Base-by-base conservation (phyloP, 805 yeast species). In the Kuraishia capsulata region DNA sequence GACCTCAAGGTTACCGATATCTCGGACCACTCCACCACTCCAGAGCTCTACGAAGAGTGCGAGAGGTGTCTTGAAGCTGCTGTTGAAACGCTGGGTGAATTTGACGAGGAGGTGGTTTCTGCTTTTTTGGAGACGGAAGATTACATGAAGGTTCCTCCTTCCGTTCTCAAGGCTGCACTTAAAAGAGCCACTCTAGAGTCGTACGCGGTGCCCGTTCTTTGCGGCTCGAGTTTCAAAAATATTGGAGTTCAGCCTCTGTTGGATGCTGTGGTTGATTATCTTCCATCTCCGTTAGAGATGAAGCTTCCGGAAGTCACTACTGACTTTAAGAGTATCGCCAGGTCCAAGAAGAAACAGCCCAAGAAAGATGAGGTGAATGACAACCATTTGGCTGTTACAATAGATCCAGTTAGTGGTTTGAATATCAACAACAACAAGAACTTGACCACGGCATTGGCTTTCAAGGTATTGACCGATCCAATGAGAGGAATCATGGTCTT, bases 221-320 rank as follows among this genome's bases (percentile, higher is more conserved):
- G 97, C 58, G 98, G 98, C 10, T 84, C 97, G 2, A 83, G 96
- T 39, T 92, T 90, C 60, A 73, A 70, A 47, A 90, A 90, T 55
- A 83, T 90, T 34, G 98, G 98, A 20, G 95, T 92, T 2, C 97
- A 92, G 54, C 96, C 97, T 1, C 62, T 92, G 36, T 60, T 92
- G 59, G 97, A 90, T 57, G 89, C 94, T 0, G 71, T 89, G 10
- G 71, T 77, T 2, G 71, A 73, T 39, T 92, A 73, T 49, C 61
- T 92, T 14, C 97, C 98, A 0, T 77, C 88, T 2, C 97, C 97
- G 1, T 45, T 71, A 3, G 88, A 88, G 44, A 65, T 70, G 1
- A 53, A 54, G 1, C 47, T 70, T 3, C 92, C 95, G 0, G 76
- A 75, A 34, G 67, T 81, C 3, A 44, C 44, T 3, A 25, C 47